Evolutionary conservation across 306 rosid genomes (phyloP).

Genomic region (Quercus bicolor): DNA sequence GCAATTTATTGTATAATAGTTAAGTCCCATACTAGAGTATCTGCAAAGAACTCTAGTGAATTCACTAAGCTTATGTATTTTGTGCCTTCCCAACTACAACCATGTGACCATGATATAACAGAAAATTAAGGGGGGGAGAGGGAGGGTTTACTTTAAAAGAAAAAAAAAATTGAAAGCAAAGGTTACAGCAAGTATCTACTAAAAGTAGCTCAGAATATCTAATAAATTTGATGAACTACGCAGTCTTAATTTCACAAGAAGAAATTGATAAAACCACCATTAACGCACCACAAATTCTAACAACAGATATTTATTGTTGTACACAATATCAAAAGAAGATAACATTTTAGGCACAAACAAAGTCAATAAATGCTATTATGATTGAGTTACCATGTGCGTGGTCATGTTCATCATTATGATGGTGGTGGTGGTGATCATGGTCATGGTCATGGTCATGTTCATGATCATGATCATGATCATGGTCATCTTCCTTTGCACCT

Average conservation of each 20-base stretch:
- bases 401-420: slow-evolving; percentile 40
- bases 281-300: background rate
- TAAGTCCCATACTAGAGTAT: too few relatives aligned
- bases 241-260: background rate
- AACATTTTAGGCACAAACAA: background rate
- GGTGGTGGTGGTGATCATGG: slow-evolving; percentile 55
- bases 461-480: slow-evolving; percentile 30
- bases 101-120: too few relatives aligned
- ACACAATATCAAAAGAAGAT: background rate
- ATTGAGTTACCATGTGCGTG: slow-evolving; percentile 71
- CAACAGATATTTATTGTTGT: background rate
- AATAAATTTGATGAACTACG: background rate
- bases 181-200: background rate
- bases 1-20: too few relatives aligned
- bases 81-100: too few relatives aligned
- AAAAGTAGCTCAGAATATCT: background rate
- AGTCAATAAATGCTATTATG: background rate
- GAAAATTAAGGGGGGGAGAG: too few relatives aligned
- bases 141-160: background rate
- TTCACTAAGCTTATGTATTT: too few relatives aligned
- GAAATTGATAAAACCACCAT: background rate
- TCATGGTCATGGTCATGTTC: slow-evolving; percentile 42
- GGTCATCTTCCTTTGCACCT: slow-evolving; percentile 55
- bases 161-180: background rate
- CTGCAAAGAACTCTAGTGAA: too few relatives aligned